A percentile compares a stretch with the other conserved stretches of the same genome.
These are phyloP conservation scores for Williopsis jadinii DNA, from an alignment of 1,139 yeast genomes.

Conservation along the genomic window DNA sequence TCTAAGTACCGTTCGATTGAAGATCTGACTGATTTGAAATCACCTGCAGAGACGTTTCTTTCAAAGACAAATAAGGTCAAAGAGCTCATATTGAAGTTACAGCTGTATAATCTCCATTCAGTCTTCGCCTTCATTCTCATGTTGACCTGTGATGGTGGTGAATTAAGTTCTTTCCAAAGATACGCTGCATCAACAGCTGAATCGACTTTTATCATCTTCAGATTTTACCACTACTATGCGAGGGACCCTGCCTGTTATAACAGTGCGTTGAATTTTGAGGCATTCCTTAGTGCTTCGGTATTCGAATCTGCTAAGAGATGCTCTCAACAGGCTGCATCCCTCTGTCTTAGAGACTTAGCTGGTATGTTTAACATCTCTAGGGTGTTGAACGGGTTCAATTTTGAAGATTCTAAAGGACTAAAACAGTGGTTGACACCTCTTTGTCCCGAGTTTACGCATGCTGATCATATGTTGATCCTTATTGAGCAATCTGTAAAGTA, in stretches of 20 bases:
- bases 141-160: slow-evolving; percentile 21
- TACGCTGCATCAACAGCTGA: slow-evolving; percentile 21
- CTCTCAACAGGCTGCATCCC: slow-evolving; percentile 14
- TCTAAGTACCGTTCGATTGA: slow-evolving; percentile 14
- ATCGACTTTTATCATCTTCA: slow-evolving; percentile 22
- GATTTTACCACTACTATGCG: slow-evolving; percentile 17
- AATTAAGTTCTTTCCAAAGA: slow-evolving; percentile 12
- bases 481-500: slow-evolving; percentile 9
- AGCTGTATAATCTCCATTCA: slow-evolving; percentile 15
- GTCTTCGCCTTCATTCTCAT: slow-evolving; percentile 22
- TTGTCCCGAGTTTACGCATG: slow-evolving; percentile 7
- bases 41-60: slow-evolving; percentile 12
- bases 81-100: slow-evolving; percentile 20
- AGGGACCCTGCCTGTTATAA: slow-evolving; percentile 12
- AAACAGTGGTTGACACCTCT: slow-evolving; percentile 17
- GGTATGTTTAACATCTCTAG: slow-evolving; percentile 17
- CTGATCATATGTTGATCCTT: slow-evolving; percentile 15
- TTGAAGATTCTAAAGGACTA: slow-evolving; percentile 22
- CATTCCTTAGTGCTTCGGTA: slow-evolving; percentile 19
- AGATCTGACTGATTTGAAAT: slow-evolving; percentile 7
- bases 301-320: slow-evolving; percentile 18
- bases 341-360: slow-evolving; percentile 17
- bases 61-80: slow-evolving; percentile 15
- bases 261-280: slow-evolving; percentile 20
- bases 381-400: slow-evolving; percentile 12